Base-by-base conservation (phyloP, 2,329 filamentous ascomycete genomes). In the Microcyclosporella mali region DNA sequence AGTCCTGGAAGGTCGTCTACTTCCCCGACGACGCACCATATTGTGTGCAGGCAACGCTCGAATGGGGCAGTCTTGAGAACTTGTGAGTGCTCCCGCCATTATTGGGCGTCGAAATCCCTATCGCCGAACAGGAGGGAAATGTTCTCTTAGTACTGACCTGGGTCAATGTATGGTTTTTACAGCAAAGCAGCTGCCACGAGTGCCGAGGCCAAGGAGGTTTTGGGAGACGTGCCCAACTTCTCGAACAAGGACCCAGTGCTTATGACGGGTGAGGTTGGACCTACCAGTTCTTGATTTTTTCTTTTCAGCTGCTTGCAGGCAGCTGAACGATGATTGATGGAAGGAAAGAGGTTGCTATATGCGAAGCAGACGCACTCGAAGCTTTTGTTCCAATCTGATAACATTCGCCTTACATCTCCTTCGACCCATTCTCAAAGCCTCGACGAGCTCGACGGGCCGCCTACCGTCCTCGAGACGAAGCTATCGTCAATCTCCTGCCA, bases 161-260 rank as follows among this genome's bases (percentile, higher is more conserved):
- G n/a, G n/a, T n/a, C n/a, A n/a, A n/a, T n/a, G n/a, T n/a, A n/a
- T 25, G 9, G 21, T 25, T 25, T 25, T 25, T 9, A 25, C 21
- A 25, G 21, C 51, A 45, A 62, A 41, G 47, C 51, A 25, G 62
- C 61, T 1, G 40, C 53, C n/a, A 38, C 21, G 21, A 42, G 48
- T 12, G 43, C 47, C 2, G 47, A 52, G 29, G 52, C 52, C 6
- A 49, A 51, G 49, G 50, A 50, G 6, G 52, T 66, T 6, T 21
- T 65, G 45, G 61, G 40, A 12, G 61, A 65, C 42, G 51, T 66
- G 3, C 38, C 48, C 21, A 67, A 67, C 51, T 67, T 66, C 40
- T 46, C 51, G 18, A 57, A 66, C 45, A 61, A 60, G 48, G 30
- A 59, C n/a, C 64, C 64, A 2, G 48, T 56, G 8, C 45, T 65